Percentiles rank a stretch among this genome's conserved stretches.
Conservation (phyloP, 108 stramenopile species). For the Fragilariopsis cylindrus region DNA sequence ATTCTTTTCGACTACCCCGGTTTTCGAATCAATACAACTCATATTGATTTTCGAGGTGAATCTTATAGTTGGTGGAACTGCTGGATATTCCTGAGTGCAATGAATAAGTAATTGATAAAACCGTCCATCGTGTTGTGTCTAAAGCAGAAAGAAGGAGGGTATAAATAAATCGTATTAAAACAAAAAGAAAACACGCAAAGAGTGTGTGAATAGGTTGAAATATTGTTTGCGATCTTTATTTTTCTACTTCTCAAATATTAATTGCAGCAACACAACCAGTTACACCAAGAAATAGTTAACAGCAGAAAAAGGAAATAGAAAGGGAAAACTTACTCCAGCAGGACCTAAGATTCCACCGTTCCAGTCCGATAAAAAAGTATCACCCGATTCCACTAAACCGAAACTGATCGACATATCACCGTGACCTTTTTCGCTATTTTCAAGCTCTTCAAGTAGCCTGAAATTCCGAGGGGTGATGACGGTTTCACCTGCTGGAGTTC, state of each 20-base stretch:
- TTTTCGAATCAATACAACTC: constrained; percentile 86
- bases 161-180: constrained; percentile 1
- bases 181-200: background rate
- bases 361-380: constrained; percentile 96
- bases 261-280: background rate
- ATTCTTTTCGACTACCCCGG: constrained; percentile 60
- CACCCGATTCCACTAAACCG: constrained; percentile 91
- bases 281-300: background rate
- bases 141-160: background rate
- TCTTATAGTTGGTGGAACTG: constrained; percentile 82
- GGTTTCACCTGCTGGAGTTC: constrained; percentile 76
- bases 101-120: constrained; percentile 92
- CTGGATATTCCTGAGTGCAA: constrained; percentile 92
- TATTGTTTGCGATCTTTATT: background rate
- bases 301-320: background rate
- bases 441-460: constrained; percentile 98
- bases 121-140: constrained; percentile 93
- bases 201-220: background rate
- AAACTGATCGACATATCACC: constrained; percentile 93
- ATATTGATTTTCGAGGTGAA: constrained; percentile 96
- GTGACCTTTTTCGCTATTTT: constrained; percentile 88
- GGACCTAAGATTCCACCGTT: constrained; percentile 97
- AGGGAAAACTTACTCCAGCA: constrained; percentile 74
- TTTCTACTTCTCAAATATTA: background rate
- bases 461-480: constrained; percentile 98